Percentiles rank a stretch among this genome's conserved stretches.
Evolutionary conservation across 2,329 filamentous ascomycete species (phyloP).

Genomic region (Aspergillus ustus): DNA sequence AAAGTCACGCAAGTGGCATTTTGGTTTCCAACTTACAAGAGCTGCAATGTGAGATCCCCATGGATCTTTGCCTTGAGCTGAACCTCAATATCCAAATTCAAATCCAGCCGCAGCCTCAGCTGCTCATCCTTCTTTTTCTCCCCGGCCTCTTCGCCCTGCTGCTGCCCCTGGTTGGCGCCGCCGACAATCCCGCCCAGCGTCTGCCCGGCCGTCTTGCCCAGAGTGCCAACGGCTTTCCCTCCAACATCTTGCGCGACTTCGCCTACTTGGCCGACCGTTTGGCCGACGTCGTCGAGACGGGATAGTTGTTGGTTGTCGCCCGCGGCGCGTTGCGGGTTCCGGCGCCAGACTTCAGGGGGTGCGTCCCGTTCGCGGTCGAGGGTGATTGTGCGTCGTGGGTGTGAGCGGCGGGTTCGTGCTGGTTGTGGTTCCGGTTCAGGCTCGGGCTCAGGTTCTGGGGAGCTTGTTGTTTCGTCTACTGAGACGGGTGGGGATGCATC

Average conservation of each 20-base stretch:
- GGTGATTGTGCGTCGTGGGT: not conserved
- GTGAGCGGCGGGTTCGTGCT: not conserved
- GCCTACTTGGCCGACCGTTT: not conserved
- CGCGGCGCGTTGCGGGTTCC: not conserved
- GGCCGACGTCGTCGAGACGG: not conserved
- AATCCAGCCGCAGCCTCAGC: constrained; percentile 69
- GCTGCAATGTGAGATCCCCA: constrained; percentile 77
- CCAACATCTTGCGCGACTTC: not conserved
- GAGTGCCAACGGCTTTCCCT: not conserved
- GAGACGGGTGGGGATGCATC: not conserved
- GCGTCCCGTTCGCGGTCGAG: not conserved
- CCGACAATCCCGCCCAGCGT: not conserved
- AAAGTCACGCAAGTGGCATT: too few relatives aligned
- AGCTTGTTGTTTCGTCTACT: not conserved
- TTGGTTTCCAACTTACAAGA: constrained; percentile 68
- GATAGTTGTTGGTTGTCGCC: not conserved
- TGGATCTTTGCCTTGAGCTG: constrained; percentile 84
- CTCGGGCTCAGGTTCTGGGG: not conserved
- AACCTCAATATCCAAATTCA: constrained; percentile 83
- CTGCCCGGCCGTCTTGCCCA: constrained; percentile 7
- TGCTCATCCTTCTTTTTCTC: constrained; percentile 18
- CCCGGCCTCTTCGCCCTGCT: not conserved
- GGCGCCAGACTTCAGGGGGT: not conserved
- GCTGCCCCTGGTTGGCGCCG: not conserved
- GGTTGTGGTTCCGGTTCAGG: not conserved